phyloP scores from a whole-genome alignment of 2,329 filamentous ascomycete genomes.

The Colletotrichum shisoi region DNA sequence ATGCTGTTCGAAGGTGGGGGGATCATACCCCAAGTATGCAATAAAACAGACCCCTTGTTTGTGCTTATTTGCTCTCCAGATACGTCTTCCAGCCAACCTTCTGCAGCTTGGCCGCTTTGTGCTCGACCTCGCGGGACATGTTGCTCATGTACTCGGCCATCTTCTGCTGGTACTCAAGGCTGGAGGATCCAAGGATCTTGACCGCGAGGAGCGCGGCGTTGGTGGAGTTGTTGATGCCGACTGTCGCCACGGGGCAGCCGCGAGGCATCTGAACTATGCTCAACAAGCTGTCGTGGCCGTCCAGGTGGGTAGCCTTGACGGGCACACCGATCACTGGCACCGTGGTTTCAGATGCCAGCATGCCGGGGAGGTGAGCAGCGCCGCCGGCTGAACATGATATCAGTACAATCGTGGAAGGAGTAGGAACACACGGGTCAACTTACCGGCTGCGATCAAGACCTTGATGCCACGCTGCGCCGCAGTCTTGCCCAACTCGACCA shows the following conservation, averaged over 20 bases:
- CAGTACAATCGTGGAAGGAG: background rate
- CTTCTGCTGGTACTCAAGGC: conserved; percentile 63
- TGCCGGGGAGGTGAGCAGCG: conserved; percentile 77
- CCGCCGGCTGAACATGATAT: conserved; percentile 65
- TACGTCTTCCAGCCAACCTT: conserved; percentile 66
- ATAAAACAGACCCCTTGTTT: background rate
- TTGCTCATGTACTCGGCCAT: conserved; percentile 68
- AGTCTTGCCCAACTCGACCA: conserved; percentile 71
- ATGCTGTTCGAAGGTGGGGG: conserved; percentile 21
- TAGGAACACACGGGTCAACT: background rate
- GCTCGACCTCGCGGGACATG: conserved; percentile 69
- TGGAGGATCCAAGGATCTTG: conserved; percentile 68
- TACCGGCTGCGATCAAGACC: conserved; percentile 73
- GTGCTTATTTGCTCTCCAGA: conserved; percentile 49
- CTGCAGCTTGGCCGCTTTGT: conserved; percentile 66
- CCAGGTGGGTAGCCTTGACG: conserved; percentile 75
- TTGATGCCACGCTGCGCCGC: conserved; percentile 72
- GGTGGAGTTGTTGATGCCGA: conserved; percentile 81
- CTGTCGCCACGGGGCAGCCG: conserved; percentile 76
- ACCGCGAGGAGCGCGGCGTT: conserved; percentile 78
- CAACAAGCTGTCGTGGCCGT: conserved; percentile 74
- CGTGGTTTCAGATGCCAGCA: conserved; percentile 74
- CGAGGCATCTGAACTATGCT: conserved; percentile 82
- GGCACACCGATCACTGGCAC: conserved; percentile 81
- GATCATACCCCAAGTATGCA: conserved; percentile 20